phyloP scores from a whole-genome alignment of 768 basidiomycete genomes.

The Candolleomyces aberdarensis region DNA sequence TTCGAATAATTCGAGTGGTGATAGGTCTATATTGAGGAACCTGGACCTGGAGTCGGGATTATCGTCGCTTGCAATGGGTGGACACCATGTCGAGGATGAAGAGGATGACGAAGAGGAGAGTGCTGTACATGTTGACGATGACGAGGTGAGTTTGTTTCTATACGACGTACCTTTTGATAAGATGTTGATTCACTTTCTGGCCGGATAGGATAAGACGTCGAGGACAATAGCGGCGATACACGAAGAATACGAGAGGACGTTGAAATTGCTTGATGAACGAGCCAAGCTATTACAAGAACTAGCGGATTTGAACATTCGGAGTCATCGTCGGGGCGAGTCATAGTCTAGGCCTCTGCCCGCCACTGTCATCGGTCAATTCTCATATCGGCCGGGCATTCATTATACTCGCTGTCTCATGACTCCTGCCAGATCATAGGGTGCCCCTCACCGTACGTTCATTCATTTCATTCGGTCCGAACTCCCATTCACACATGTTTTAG shows the following conservation, averaged over 20 bases:
- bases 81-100: neutral
- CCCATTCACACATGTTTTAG: too few relatives aligned
- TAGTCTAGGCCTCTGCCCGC: too few relatives aligned
- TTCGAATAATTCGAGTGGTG: neutral
- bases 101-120: neutral
- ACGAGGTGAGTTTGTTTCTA: neutral
- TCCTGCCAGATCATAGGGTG: too few relatives aligned
- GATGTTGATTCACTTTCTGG: neutral
- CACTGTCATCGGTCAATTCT: too few relatives aligned
- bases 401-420: too few relatives aligned
- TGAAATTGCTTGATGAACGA: slow-evolving; percentile 54
- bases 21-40: neutral
- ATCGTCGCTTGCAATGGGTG: neutral
- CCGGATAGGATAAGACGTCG: neutral
- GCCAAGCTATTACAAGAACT: slow-evolving; percentile 54
- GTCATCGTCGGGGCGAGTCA: neutral
- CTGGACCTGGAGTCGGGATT: neutral
- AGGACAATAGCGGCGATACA: neutral
- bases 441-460: too few relatives aligned
- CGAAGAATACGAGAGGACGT: slow-evolving; percentile 36
- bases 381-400: too few relatives aligned
- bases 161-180: neutral
- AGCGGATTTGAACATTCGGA: slow-evolving; percentile 35
- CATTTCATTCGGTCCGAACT: too few relatives aligned
- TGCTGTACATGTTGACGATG: neutral